Evolutionary conservation across 2,329 filamentous ascomycete genomes (phyloP).

Genomic region (Fusarium anthophilum): DNA sequence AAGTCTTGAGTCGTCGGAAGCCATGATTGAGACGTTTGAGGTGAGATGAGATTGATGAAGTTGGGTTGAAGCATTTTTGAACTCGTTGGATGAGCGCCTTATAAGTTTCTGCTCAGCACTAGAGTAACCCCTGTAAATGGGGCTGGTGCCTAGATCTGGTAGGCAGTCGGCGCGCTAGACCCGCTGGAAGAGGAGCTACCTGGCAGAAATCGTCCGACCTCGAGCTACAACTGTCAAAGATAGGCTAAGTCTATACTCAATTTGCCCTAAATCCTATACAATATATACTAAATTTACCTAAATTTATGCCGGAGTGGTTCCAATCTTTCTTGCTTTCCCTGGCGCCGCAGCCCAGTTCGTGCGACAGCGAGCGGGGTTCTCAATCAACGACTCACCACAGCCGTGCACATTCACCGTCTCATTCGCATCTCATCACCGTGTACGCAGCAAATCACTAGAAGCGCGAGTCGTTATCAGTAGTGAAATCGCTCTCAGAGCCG

Average conservation of each 20-base stretch:
- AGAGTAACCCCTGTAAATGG: neutral
- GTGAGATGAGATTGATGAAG: neutral
- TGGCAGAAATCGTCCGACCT: neutral
- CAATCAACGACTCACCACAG: neutral
- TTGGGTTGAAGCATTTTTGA: neutral
- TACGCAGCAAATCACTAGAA: too few relatives aligned
- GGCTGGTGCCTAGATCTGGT: neutral
- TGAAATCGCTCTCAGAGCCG: neutral
- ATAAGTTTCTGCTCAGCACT: neutral
- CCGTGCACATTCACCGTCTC: too few relatives aligned
- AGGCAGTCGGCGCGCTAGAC: neutral
- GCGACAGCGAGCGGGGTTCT: neutral
- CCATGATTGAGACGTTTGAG: neutral
- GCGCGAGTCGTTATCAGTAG: neutral
- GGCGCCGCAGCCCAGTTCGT: neutral
- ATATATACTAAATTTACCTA: fast-evolving
- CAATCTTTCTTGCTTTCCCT: neutral
- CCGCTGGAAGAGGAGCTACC: neutral
- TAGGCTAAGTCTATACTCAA: neutral
- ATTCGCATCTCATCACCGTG: fast-evolving
- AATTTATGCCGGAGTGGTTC: neutral
- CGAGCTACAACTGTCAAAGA: neutral
- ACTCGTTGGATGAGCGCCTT: neutral
- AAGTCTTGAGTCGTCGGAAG: neutral
- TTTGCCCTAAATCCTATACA: neutral